Evolutionary conservation across 805 yeast genomes (phyloP), one percentile per base, ranked within the genome.

Genomic region (Kluyveromyces starmeri): DNA sequence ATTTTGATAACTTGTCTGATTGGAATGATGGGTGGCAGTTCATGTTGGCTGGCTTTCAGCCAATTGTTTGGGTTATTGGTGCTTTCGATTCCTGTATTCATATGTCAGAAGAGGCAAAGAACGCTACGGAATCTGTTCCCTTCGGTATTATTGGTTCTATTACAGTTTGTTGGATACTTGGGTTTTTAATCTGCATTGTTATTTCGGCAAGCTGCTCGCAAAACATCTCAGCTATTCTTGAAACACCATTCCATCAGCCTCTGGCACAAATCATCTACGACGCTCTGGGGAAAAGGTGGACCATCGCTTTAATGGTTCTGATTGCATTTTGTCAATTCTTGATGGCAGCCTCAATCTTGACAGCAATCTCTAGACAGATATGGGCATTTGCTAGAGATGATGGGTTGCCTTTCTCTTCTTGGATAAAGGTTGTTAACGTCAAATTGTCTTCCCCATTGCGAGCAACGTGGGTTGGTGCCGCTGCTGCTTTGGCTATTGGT

Each of bases 341-440:
- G 36, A 78, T 77, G 83, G 80, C 81, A 10, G 64, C 73, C 20
- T 71, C 79, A 5, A 67, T 71, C 37, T 53, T 75, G 29, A 64
- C 75, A 21, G 82, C 83, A 14, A 66, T 71, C 5, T 73, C 81
- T 4, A 67, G 84, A 52, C 83, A 76, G 56, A 65, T 75, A 35
- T 78, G 80, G 75, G 82, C 83, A 2, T 77, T 77, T 56, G 77
- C 82, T 16, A 70, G 86, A 58, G 86, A 78, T 54, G 77, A 75
- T 40, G 83, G 84, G 13, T 64, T 78, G 39, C 85, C 85, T 11
- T 63, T 75, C 44, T 64, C 75, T 14, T 51, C 62, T 26, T 59
- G 58, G 48, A 65, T 78, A 41, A 71, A 74, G 42, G 68, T 61
- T 27, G 79, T 79, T 29, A 63, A 78, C 48, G 63, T 68, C 34